Evolutionary conservation across 1,284 basidiomycete genomes (phyloP), one percentile per base, ranked within the genome.

Genomic region (Golubevia sp.): DNA sequence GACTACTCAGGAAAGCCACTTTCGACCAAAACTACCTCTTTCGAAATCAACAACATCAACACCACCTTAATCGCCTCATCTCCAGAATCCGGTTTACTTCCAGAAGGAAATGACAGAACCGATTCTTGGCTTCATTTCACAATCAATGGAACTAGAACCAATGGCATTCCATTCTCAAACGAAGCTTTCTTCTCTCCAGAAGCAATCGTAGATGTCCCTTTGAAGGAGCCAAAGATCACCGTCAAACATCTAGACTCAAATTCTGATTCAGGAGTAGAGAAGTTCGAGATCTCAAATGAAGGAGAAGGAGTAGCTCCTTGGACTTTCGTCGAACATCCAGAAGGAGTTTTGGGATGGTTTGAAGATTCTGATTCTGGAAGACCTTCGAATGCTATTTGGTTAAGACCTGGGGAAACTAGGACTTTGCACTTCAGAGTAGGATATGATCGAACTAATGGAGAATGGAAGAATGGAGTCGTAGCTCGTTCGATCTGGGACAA

Each of bases 281-380:
- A 1, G 24, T 20, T 21, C 20, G 44, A 27, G 18, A 23, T 50
- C n/a, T 21, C 25, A 3, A 6, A 1, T 15, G 18, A 11, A 24
- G 1, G 15, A 27, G 15, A 18, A 15, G 13, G 1, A 49, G 34
- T 49, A 23, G 72, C 72, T 0, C 63, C 70, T 0, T 74, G 26
- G n/a, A 86, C 88, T 2, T 89, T 87, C 87, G 75, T 90, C 2
- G 88, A 89, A 61, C 88, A 89, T 74, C 88, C 88, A 0, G 79
- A 84, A 0, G 86, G 86, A 15, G 88, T 87, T 0, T 79, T 89
- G 2, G 89, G 88, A 1, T 84, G 86, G 56, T 89, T 89, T 73
- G 81, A 61, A 21, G 34, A 56, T 20, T 1, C 34, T 50, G 55
- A 26, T 51, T 25, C n/a, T 20, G 20, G 3, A 1, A 55, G 53